phyloP scores from a whole-genome alignment of 495 filamentous ascomycete genomes.

The Penicillium steckii region DNA sequence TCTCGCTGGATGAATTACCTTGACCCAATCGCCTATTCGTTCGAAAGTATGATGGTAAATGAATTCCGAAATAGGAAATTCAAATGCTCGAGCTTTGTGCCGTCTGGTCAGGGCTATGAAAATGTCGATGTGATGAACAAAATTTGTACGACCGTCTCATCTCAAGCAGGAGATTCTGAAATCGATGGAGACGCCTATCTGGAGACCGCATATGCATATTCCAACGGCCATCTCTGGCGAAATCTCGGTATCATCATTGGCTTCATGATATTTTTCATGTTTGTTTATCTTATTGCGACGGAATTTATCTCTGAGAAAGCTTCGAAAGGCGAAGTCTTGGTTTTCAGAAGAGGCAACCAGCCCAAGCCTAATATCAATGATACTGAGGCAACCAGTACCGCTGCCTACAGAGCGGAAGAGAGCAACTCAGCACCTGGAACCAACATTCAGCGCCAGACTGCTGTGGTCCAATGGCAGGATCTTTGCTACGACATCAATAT shows the following conservation, averaged over 20 bases:
- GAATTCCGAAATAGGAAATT: constrained; percentile 39
- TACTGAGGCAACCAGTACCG: constrained; percentile 25
- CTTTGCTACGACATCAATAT: constrained; percentile 89
- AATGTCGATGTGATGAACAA: not conserved
- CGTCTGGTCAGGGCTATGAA: not conserved
- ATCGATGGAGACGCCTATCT: constrained; percentile 15
- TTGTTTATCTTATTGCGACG: constrained; percentile 6
- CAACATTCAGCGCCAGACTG: not conserved
- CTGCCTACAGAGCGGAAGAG: constrained; percentile 16
- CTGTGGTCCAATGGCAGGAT: constrained; percentile 58
- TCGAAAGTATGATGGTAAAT: constrained; percentile 87
- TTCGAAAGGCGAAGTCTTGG: constrained; percentile 9
- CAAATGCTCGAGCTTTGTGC: constrained; percentile 1
- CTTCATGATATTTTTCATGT: constrained; percentile 6
- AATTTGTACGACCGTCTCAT: not conserved
- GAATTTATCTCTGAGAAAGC: constrained; percentile 2
- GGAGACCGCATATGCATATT: constrained; percentile 9
- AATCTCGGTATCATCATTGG: constrained; percentile 15
- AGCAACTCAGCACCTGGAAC: not conserved
- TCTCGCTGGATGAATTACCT: constrained; percentile 85
- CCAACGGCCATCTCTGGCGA: constrained; percentile 16
- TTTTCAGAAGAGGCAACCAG: constrained; percentile 5
- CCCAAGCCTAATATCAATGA: constrained; percentile 4
- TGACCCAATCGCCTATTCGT: constrained; percentile 81
- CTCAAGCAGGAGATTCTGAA: constrained; percentile 3